phyloP scores from a whole-genome alignment of 306 rosid genomes.

The Casuarina glauca region DNA sequence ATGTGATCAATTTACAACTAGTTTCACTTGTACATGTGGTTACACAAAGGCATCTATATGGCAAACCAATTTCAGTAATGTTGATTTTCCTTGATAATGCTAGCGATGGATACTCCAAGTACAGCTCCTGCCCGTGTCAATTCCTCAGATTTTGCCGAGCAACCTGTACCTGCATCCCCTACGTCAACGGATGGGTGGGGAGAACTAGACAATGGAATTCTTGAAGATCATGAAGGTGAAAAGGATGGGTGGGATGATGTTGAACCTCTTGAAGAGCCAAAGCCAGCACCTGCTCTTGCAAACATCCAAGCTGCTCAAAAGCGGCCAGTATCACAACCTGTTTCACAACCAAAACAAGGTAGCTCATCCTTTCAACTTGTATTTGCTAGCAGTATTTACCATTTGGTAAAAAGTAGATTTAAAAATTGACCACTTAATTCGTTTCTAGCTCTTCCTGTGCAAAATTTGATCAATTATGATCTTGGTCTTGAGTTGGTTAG shows the following conservation, averaged over 20 bases:
- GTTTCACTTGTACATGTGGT: neutral
- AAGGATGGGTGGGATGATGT: constrained; percentile 97
- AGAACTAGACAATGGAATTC: constrained; percentile 82
- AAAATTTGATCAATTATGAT: constrained; percentile 4
- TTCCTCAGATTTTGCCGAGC: constrained; percentile 71
- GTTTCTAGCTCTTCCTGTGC: neutral
- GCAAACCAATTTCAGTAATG: constrained; percentile 13
- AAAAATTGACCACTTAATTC: neutral
- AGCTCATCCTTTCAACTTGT: constrained; percentile 26
- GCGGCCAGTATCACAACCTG: constrained; percentile 77
- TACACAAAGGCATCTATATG: neutral
- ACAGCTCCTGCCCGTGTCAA: constrained; percentile 55
- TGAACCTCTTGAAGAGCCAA: constrained; percentile 81
- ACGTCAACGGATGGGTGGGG: constrained; percentile 99
- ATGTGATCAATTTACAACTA: constrained; percentile 14
- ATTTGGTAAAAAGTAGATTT: neutral
- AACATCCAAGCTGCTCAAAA: constrained; percentile 96
- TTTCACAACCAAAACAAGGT: constrained; percentile 72
- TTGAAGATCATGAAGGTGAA: constrained; percentile 64
- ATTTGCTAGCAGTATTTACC: constrained; percentile 18
- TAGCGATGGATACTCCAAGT: constrained; percentile 64
- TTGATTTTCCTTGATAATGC: constrained; percentile 31
- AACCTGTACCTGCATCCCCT: constrained; percentile 69
- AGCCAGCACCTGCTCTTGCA: constrained; percentile 71
- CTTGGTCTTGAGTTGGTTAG: neutral